Evolutionary conservation across 2,329 filamentous ascomycete genomes (phyloP).

Genomic region (Fusarium pseudonygamai): DNA sequence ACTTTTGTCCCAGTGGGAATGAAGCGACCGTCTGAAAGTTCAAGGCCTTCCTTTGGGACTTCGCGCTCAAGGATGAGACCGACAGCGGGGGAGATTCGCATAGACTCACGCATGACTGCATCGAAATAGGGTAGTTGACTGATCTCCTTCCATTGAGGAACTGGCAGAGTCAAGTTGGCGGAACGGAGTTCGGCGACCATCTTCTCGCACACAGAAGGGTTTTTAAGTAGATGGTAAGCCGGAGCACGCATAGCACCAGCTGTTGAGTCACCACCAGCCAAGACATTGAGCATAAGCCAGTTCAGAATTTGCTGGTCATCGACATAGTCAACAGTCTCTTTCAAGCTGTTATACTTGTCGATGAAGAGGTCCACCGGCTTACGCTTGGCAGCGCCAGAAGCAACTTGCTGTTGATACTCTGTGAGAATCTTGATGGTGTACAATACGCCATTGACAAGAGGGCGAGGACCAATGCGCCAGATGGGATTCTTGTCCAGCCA

Average conservation of each 20-base stretch:
- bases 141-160: constrained; percentile 33
- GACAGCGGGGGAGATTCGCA: constrained; percentile 19
- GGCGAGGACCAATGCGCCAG: constrained; percentile 8
- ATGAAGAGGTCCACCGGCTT: constrained; percentile 36
- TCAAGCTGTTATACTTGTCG: constrained; percentile 28
- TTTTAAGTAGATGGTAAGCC: constrained; percentile 27
- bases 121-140: constrained; percentile 22
- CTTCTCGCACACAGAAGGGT: constrained; percentile 9
- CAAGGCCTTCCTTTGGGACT: constrained; percentile 15
- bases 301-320: constrained; percentile 33
- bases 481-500: constrained; percentile 39
- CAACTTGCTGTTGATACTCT: constrained; percentile 26
- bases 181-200: constrained; percentile 23
- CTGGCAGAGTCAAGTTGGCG: constrained; percentile 7
- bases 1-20: constrained; percentile 18
- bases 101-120: constrained; percentile 27
- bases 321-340: constrained; percentile 29
- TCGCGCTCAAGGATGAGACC: constrained; percentile 28
- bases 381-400: constrained; percentile 13
- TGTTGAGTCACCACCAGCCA: constrained; percentile 32
- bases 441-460: constrained; percentile 10
- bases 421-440: constrained; percentile 35
- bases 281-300: constrained; percentile 35
- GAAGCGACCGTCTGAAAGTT: constrained; percentile 19
- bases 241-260: constrained; percentile 33